Evolutionary conservation across 257 asterid genomes (phyloP), one percentile per base, ranked within the genome.

Genomic region (Petunia secreta): DNA sequence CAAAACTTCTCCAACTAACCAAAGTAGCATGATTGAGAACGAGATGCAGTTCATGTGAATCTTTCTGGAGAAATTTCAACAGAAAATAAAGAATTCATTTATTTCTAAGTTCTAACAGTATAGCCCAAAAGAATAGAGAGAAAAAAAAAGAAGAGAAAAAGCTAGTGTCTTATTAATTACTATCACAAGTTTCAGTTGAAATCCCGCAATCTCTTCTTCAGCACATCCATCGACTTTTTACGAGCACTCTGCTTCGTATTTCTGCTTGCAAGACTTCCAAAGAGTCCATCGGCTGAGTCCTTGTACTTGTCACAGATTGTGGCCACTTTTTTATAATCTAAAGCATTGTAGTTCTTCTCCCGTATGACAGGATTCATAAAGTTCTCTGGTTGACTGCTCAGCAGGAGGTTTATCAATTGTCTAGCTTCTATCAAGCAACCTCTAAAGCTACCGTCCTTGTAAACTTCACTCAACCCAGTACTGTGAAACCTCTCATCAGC

Each of bases 331-430:
- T 92, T 93, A 68, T 93, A 86, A 63, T 92, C 98, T 87, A 93
- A 83, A 52, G 90, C 86, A 75, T 87, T 82, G 85, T 92, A 93
- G 67, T 90, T 92, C 89, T 77, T 92, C 84, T 91, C 89, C 83
- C 98, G 83, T 77, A 93, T 93, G 78, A 92, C 98, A 10, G 98
- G 97, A 86, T 93, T 92, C 98, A 93, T 92, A 25, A 91, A 93
- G 85, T 88, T 92, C 77, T 93, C 98, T 0, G 98, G 97, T 85
- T 91, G 97, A 66, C 96, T 92, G 86, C 98, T 92, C 85, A 89
- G 79, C 13, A 93, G 91, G 79, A 93, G 96, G 78, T 92, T 92
- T 75, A 93, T 83, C 85, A 93, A 75, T 57, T 93, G 98, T 57
- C 98, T 85, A 57, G 96, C 90, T 82, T 93, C 98, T n/a, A 91